Evolutionary conservation across 805 yeast genomes (phyloP), one percentile per base, ranked within the genome.

Genomic region (Metschnikowia henanensis): DNA sequence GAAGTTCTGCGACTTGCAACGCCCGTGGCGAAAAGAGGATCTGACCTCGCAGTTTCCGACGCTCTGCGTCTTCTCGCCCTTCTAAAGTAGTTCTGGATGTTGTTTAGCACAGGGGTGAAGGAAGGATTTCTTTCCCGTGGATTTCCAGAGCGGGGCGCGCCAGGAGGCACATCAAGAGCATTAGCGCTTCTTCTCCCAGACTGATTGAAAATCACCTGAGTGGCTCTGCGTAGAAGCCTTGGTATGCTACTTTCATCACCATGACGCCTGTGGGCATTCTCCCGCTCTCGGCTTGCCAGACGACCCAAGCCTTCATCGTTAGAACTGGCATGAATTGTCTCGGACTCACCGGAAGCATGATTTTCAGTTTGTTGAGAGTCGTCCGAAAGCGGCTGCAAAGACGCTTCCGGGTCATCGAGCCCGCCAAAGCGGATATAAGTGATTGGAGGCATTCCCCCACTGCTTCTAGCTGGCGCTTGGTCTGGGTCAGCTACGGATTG

Each of bases 1-100:
- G 66, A 55, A 0, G 76, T 73, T 46, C 81, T 59, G 45, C 77
- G 65, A 50, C 80, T 76, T 12, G 72, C 58, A 8, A 77, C 75
- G 1, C 80, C 81, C 3, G 71, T 51, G 1, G 81, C 73, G 51
- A 77, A 76, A 32, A 69, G 47, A 46, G 55, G 30, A 16, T 36
- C 25, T 9, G 46, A 41, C 16, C 49, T 48, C 6, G 43, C 7
- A 17, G 26, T 17, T 26, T 37, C 43, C 8, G 37, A 30, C n/a
- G 40, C 51, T 5, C 53, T 38, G 19, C 17, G 34, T 6, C 49
- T 23, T 9, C 46, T 28, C 3, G 44, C 35, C 17, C 50, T 38
- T 21, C 54, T 34, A 7, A 53, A 43, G 13, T 38, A 41, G 25
- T 44, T 45, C 39, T 44, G 50, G 18, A 53, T 45, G 13, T 45